Base-by-base conservation (phyloP, 768 basidiomycete species). In the Tulasnella sp. region DNA sequence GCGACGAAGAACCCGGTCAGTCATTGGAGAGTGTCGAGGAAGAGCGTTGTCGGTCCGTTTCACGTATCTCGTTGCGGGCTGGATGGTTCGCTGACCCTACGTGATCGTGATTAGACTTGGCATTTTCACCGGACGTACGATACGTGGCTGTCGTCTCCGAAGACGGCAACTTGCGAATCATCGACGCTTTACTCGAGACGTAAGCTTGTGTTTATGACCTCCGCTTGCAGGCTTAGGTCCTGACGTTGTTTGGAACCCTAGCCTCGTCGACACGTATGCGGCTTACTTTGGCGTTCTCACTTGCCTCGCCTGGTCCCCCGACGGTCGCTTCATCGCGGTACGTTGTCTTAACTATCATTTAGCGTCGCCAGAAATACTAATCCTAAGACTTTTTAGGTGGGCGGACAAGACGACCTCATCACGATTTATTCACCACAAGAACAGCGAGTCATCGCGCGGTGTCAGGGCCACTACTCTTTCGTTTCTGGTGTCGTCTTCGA, bases 391-490 rank as follows among this genome's bases (percentile, higher is more conserved):
- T 22, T 29, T 19, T 76, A 95, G 92, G 93, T 94, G 1, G 97
- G 95, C 14, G 97, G 97, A 0, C 95, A 99, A 83, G 97, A 99
- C 77, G 97, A 99, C 78, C 84, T 98, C 11, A 81, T 97, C 70
- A 96, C 95, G 4, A 91, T 99, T 73, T 93, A 94, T 79, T 95
- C 95, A 0, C 94, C 95, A 0, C 91, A 90, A 86, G 97, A 98
- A 79, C 90, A 94, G 78, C 88, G 95, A 2, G 88, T 98, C 6
- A 88, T 99, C 11, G 97, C 97, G 5, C 86, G 95, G 71, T 98
- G 97, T 81, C 95, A 97, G 80, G 97, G 97, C 0, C 97, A 99
- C 78, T 92, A 93, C 0, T 95, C 94, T 1, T 98, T 97, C 78
- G 92, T 99, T 7, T 90, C 93, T 0, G 84, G 88, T 12, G 86